Evolutionary conservation across 306 rosid species (phyloP).

Genomic region (Quercus engelmannii): DNA sequence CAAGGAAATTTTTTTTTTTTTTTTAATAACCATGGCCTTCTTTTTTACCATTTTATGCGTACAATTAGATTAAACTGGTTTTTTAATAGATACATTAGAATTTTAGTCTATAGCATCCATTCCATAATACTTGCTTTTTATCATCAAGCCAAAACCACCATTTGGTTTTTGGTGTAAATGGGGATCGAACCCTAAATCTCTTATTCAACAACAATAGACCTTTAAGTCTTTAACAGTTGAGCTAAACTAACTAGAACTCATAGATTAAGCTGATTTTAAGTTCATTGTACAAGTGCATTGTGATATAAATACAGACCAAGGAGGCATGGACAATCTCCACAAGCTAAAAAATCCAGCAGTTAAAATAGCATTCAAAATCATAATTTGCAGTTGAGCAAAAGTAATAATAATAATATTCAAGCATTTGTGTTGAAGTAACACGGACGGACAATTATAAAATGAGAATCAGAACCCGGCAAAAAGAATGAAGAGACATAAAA

Average conservation of each 20-base stretch:
- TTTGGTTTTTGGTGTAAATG: no score
- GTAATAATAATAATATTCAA: no score
- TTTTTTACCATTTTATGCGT: background rate
- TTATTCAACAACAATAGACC: no score
- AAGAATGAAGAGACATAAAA: slow-evolving; percentile 15
- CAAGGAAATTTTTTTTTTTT: no score
- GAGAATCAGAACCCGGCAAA: background rate
- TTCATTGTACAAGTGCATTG: background rate
- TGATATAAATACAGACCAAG: background rate
- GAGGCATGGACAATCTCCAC: background rate
- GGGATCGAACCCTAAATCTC: accelerated
- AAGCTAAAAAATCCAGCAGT: background rate
- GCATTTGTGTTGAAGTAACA: background rate
- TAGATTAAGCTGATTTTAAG: background rate
- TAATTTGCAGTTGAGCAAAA: background rate
- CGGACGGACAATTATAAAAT: background rate
- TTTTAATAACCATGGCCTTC: no score
- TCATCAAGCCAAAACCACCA: no score
- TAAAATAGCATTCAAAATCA: background rate
- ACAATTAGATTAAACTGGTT: background rate
- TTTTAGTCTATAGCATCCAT: background rate
- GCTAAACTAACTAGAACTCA: no score
- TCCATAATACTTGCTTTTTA: no score
- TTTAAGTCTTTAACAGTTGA: no score
- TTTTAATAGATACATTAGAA: background rate